Percentiles rank a stretch among this genome's conserved stretches.
These are phyloP conservation scores for Lasiosphaeriaceae sp. DNA, from an alignment of 495 filamentous ascomycete genomes.

Conservation along the genomic window DNA sequence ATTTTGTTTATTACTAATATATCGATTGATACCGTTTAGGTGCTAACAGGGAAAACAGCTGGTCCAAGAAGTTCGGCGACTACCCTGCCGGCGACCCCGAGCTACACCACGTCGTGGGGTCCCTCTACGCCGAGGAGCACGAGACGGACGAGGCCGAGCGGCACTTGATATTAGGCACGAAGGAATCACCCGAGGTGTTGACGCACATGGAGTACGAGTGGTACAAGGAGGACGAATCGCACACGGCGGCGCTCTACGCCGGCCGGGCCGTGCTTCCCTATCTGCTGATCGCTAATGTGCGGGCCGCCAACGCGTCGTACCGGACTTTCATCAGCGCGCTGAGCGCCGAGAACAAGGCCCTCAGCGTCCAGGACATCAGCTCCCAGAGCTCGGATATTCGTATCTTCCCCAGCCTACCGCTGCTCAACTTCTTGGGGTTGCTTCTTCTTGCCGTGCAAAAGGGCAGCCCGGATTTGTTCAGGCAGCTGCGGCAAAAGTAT, in stretches of 20 bases:
- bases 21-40: too few relatives aligned
- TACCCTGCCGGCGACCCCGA: conserved; percentile 93
- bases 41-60: conserved; percentile 44
- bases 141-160: conserved; percentile 89
- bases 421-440: conserved; percentile 88
- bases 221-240: conserved; percentile 84
- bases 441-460: conserved; percentile 80
- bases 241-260: conserved; percentile 85
- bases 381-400: conserved; percentile 68
- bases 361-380: conserved; percentile 77
- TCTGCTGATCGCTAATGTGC: conserved; percentile 83
- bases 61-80: conserved; percentile 80
- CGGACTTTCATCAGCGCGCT: conserved; percentile 75
- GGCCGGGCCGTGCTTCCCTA: conserved; percentile 90
- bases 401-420: conserved; percentile 80
- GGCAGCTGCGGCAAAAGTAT: conserved; percentile 79
- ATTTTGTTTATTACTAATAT: conserved; percentile 4
- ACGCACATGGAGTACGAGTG: conserved; percentile 84
- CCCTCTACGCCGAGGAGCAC: conserved; percentile 83
- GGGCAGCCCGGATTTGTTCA: conserved; percentile 74
- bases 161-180: conserved; percentile 85
- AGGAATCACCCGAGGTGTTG: conserved; percentile 77
- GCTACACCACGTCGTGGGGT: conserved; percentile 88
- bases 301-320: conserved; percentile 78
- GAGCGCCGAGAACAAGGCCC: conserved; percentile 54